Evolutionary conservation across 2,329 filamentous ascomycete genomes (phyloP).

Genomic region (Hypomyces rosellus): DNA sequence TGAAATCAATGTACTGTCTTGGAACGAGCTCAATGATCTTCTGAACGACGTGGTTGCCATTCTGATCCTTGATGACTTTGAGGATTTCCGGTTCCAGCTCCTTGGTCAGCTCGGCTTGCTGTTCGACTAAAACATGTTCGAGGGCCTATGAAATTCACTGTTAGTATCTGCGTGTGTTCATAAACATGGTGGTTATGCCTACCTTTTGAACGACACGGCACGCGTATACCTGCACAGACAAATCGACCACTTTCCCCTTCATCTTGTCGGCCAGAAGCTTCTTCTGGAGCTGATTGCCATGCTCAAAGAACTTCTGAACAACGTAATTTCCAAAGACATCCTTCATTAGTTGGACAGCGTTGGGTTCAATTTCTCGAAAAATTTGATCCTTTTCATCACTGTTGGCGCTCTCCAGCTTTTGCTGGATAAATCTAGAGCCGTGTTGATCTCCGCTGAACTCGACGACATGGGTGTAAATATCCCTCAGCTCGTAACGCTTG

Average conservation of each 20-base stretch:
- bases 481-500: constrained; percentile 74
- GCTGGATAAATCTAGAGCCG: constrained; percentile 91
- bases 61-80: constrained; percentile 74
- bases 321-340: constrained; percentile 99
- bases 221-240: constrained; percentile 86
- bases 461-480: constrained; percentile 81
- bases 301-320: constrained; percentile 95
- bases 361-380: constrained; percentile 79
- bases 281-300: constrained; percentile 91
- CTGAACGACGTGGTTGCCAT: constrained; percentile 95
- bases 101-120: constrained; percentile 75
- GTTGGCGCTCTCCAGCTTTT: constrained; percentile 85
- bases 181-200: constrained; percentile 14
- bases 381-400: constrained; percentile 92
- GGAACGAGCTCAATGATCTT: constrained; percentile 82
- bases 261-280: constrained; percentile 78
- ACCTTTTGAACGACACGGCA: constrained; percentile 96
- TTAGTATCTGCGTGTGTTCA: no score
- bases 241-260: constrained; percentile 71
- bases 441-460: constrained; percentile 96
- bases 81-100: constrained; percentile 75
- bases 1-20: constrained; percentile 72
- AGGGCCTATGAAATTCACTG: constrained; percentile 54
- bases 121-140: constrained; percentile 84
- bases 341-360: constrained; percentile 83